Evolutionary conservation across 176 grass and related monocot species (phyloP), one percentile per base, ranked within the genome.

Genomic region (Oryza rufipogon): DNA sequence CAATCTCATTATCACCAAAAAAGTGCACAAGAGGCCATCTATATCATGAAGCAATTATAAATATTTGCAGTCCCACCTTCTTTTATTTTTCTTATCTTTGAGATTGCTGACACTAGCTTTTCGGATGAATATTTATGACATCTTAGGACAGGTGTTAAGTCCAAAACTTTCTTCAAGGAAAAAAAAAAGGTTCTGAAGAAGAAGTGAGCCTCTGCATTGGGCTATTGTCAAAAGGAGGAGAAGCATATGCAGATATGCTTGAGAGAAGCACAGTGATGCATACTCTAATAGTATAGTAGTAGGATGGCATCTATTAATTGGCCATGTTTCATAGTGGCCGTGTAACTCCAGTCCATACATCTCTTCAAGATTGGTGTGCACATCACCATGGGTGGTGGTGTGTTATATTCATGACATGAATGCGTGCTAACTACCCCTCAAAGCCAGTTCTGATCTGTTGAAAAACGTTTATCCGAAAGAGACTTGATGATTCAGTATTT

Each of bases 351-450:
- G 23, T 32, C 39, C 20, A 58, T 32, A 63, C 2, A 83, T 72
- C 76, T 26, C 74, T 25, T 15, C 44, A 7, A 56, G 54, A 77
- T 15, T 2, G 56, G 6, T 32, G 23, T 39, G 30, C 63, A 64
- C 51, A 47, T 41, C 63, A 38, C 20, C 66, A 44, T 65, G 73
- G 83, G 64, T 47, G 88, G 83, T 82, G 79, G 74, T 46, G 17
- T 2, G 88, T 90, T 86, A 68, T 75, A 78, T 46, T 68, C 88
- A 26, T 19, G 38, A 11, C 67, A 82, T 82, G 73, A 90, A 86
- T 86, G 88, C n/a, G 10, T 48, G 52, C 23, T 77, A 76, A 81
- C 71, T n/a, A 60, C 82, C 69, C 54, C 20, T 20, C 64, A 17
- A 17, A 47, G 10, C 63, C 38, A 4, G 49, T 41, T 28, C 51